phyloP scores from a whole-genome alignment of 768 basidiomycete genomes.

The Calvatia gigantea region DNA sequence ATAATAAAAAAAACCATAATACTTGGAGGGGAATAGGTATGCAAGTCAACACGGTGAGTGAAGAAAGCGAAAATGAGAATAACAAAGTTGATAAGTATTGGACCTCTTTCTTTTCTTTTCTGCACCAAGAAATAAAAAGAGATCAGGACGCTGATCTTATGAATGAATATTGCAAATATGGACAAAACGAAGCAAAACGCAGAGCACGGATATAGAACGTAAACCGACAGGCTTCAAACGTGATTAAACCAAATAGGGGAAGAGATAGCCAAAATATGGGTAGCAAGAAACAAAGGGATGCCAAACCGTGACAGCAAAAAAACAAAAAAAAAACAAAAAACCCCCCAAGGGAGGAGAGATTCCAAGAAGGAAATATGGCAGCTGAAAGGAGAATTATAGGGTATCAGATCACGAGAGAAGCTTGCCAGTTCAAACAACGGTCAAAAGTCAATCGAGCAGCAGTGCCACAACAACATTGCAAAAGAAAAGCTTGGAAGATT shows the following conservation, averaged over 20 bases:
- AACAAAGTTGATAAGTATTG: background rate
- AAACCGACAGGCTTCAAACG: background rate
- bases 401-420: background rate
- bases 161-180: background rate
- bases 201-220: background rate
- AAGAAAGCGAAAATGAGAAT: background rate
- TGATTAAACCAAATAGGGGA: background rate
- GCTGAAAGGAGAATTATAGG: background rate
- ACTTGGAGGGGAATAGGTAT: background rate
- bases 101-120: no score
- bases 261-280: conserved; percentile 3
- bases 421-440: background rate
- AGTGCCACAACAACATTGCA: background rate
- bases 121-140: background rate
- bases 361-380: no score
- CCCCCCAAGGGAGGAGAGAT: conserved; percentile 5
- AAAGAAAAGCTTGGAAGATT: background rate
- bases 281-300: background rate
- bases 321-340: background rate
- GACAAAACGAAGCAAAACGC: background rate
- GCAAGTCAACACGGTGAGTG: background rate
- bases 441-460: background rate
- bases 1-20: background rate
- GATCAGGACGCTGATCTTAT: background rate
- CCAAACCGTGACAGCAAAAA: background rate